Evolutionary conservation across 148 eudicot genomes (phyloP), one percentile per base, ranked within the genome.

Genomic region (Linanthus parryae): DNA sequence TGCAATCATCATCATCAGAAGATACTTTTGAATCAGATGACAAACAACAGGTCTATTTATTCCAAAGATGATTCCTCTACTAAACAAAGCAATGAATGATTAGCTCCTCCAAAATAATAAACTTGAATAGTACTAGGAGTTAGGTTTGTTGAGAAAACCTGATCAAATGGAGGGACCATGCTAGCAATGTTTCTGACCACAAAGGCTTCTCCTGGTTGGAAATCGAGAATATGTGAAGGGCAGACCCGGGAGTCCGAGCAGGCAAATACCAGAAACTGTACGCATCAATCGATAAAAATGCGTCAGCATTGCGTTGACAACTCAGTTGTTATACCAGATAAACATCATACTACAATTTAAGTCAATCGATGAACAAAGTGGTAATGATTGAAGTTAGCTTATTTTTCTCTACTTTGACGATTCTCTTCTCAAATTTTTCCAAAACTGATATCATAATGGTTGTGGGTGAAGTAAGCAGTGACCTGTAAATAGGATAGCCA

Each of bases 201-300:
- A 37, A 67, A 67, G 18, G 71, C 71, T 39, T 60, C 54, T 1
- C 71, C 71, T 0, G 71, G 71, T 46, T 27, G 21, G 24, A 67
- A 67, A 47, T 53, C 50, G 27, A 67, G 47, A 42, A 67, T 56
- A 25, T 36, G 36, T 7, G 71, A 59, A 3, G 71, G 65, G 15
- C 71, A 54, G 19, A 67, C 71, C 37, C 71, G 42, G 2, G 71
- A 67, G 35, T 67, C 71, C 34, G 71, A 61, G 52, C 71, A 67
- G 7, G 65, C 65, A 34, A 67, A 45, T 40, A 67, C 71, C 51
- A 67, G 30, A 36, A 67, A 67, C 71, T 67, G 66, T 48, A 39
- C 5, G 6, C 2, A 22, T 23, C 22, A 22, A 1, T 18, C 8
- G 10, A 17, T 4, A 16, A 15, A 15, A 40, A 2, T n/a, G n/a